Evolutionary conservation across 73 alveolate genomes (phyloP), one percentile per base, ranked within the genome.

Genomic region (Tetrahymena malaccensis): DNA sequence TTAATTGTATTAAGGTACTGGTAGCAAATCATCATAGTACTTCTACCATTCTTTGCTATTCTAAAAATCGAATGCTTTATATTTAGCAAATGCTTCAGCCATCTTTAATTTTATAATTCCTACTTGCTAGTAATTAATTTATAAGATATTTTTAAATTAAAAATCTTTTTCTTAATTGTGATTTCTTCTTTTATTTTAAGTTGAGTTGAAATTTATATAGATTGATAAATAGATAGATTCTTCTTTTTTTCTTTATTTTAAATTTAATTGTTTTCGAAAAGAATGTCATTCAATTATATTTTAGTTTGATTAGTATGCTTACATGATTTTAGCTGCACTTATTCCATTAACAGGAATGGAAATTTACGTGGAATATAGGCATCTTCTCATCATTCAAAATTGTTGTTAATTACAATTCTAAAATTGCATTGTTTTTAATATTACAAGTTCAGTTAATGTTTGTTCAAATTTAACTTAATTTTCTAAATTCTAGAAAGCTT

Each of bases 11-110:
- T 3, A 4, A 27, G 94, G 94, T 4, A n/a, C 38, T 8, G 94
- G 94, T 25, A 43, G 84, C 11, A 85, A 43, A 22, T 43, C 57
- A 22, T 85, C 83, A 35, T 43, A 85, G 38, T 85, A 85, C 38
- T 34, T 85, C 35, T 43, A 43, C 83, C 94, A 85, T 43, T 85
- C 94, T 27, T 43, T 43, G 38, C 38, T 85, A 85, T 11, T 85
- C 34, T 25, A 1, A 85, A 85, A 85, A 85, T 85, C 84, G 35
- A 27, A 85, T 33, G 94, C 31, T 85, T 85, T 85, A 34, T 27
- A 85, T 43, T 85, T 85, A 43, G 57, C 94, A 85, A 43, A 85
- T 27, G 94, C 94, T 85, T 85, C 94, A 31, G 89, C 89, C 89
- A 70, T 70, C 37, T 70, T 33, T 70, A 56, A 56, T 3, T 70